These are phyloP conservation scores for Penicillium sp. DNA, from an alignment of 2,329 filamentous ascomycete genomes.

Conservation along the genomic window DNA sequence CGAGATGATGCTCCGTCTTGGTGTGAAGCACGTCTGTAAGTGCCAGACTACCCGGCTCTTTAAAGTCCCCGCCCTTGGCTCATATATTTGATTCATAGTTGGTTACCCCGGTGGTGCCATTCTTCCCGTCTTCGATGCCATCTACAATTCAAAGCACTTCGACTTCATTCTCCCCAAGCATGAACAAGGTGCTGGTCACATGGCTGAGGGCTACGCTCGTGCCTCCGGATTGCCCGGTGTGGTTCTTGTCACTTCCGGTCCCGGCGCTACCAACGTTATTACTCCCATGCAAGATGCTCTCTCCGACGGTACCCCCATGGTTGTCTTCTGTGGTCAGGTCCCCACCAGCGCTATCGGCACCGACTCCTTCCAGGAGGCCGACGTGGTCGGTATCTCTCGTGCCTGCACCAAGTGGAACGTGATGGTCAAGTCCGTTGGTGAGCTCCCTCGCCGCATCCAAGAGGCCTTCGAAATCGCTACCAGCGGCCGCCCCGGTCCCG, in stretches of 20 bases:
- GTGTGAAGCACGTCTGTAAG: constrained; percentile 91
- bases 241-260: constrained; percentile 92
- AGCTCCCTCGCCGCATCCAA: constrained; percentile 89
- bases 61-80: neutral
- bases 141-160: constrained; percentile 96
- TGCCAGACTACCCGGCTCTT: constrained; percentile 27
- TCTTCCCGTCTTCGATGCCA: constrained; percentile 95
- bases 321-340: constrained; percentile 94
- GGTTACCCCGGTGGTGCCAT: constrained; percentile 94
- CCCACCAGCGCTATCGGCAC: constrained; percentile 84
- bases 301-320: constrained; percentile 90
- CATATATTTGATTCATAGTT: constrained; percentile 47
- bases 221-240: constrained; percentile 92
- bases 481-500: constrained; percentile 85
- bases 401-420: constrained; percentile 99
- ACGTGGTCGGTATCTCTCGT: constrained; percentile 87
- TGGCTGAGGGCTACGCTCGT: constrained; percentile 95
- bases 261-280: constrained; percentile 92
- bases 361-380: constrained; percentile 95
- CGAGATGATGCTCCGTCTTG: constrained; percentile 95
- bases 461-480: constrained; percentile 98
- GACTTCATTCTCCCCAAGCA: constrained; percentile 93
- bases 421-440: constrained; percentile 93
- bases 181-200: constrained; percentile 96
- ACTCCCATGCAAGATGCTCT: constrained; percentile 95